phyloP scores from a whole-genome alignment of 352 stramenopile genomes.

The Aphanomyces euteiches region DNA sequence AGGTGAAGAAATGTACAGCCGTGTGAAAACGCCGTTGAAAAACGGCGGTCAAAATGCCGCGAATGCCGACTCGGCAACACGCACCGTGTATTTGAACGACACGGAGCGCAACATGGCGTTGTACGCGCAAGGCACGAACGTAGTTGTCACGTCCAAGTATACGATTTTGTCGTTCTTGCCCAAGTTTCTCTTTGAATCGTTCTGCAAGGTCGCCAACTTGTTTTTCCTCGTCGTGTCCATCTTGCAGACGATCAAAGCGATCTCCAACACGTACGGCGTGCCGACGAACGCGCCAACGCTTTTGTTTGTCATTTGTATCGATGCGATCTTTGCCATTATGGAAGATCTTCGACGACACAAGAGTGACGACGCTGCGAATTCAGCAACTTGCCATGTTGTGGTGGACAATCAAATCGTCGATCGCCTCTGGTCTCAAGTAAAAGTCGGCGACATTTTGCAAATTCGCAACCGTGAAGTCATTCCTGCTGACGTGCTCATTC shows the following conservation, averaged over 20 bases:
- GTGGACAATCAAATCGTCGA: constrained; percentile 70
- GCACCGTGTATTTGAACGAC: constrained; percentile 77
- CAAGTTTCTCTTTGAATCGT: constrained; percentile 86
- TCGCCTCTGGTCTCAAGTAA: constrained; percentile 66
- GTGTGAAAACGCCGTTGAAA: constrained; percentile 7
- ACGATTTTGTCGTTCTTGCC: constrained; percentile 79
- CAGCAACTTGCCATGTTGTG: constrained; percentile 60
- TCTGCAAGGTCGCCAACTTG: constrained; percentile 89
- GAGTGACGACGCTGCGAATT: constrained; percentile 82
- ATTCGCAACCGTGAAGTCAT: constrained; percentile 80
- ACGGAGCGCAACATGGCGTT: constrained; percentile 47
- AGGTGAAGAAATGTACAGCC: constrained; percentile 10
- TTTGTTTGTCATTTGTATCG: constrained; percentile 88
- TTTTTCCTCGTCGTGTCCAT: constrained; percentile 92
- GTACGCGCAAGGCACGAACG: constrained; percentile 72
- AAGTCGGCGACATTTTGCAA: constrained; percentile 82
- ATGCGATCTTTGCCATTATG: constrained; percentile 86
- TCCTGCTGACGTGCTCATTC: constrained; percentile 78
- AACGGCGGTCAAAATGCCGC: neutral
- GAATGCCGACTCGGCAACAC: neutral
- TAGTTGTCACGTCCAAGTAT: constrained; percentile 90
- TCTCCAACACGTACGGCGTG: constrained; percentile 76
- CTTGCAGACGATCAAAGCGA: constrained; percentile 79
- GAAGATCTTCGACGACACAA: constrained; percentile 76
- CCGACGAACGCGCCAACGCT: constrained; percentile 77